Conservation (phyloP, 1,139 yeast genomes). For the Geotrichum bryndzae region DNA sequence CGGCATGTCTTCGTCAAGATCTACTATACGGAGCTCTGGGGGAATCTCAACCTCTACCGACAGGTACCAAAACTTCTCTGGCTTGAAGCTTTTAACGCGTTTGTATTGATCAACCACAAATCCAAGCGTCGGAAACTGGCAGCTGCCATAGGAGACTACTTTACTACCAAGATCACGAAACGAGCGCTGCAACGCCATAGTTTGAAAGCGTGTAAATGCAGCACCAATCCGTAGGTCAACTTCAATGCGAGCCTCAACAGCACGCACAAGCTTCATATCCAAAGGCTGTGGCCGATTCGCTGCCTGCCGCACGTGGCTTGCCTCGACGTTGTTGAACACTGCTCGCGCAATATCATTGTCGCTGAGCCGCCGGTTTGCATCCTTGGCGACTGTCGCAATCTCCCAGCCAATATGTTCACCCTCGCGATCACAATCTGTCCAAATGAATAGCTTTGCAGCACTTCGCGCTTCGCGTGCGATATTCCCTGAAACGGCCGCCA, state of each 20-base stretch:
- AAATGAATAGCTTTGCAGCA: conserved; percentile 68
- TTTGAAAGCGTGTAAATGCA: conserved; percentile 75
- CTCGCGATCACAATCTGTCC: conserved; percentile 99
- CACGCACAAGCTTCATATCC: conserved; percentile 67
- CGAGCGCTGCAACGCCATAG: conserved; percentile 42
- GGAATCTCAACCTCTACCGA: conserved; percentile 44
- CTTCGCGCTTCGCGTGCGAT: conserved; percentile 59
- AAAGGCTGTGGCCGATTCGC: conserved; percentile 61
- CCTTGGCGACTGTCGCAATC: conserved; percentile 59
- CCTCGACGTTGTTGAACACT: conserved; percentile 79
- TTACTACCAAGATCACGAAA: conserved; percentile 28
- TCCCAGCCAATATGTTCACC: conserved; percentile 96
- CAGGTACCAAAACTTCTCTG: conserved; percentile 79
- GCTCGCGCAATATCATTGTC: conserved; percentile 59
- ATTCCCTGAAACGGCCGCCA: conserved; percentile 56
- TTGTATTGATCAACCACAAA: conserved; percentile 92
- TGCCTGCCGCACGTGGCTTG: conserved; percentile 65
- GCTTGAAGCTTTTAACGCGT: conserved; percentile 60
- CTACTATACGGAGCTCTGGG: conserved; percentile 25
- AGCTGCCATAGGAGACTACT: conserved; percentile 76
- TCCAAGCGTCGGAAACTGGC: conserved; percentile 96
- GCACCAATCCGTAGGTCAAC: conserved; percentile 86
- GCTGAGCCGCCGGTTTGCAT: conserved; percentile 46
- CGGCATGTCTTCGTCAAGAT: conserved; percentile 25
- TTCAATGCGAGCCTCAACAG: conserved; percentile 82